These are phyloP conservation scores for Colletotrichum tofieldiae DNA, from an alignment of 2,329 filamentous ascomycete species.

Conservation along the genomic window DNA sequence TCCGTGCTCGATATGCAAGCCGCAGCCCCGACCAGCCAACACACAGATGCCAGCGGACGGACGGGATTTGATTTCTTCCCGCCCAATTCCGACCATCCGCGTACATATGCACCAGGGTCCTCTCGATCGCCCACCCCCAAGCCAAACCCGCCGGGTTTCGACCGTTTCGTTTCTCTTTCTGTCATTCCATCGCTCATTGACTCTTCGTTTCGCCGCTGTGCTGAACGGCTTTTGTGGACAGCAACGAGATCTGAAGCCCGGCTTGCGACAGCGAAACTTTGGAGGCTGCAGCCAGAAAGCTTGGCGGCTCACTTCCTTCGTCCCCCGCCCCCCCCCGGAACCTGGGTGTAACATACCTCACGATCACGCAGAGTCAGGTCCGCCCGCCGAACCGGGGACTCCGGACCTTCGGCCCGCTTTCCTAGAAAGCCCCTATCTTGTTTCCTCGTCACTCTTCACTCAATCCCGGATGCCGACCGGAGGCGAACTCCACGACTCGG, in stretches of 20 bases:
- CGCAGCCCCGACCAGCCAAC: background rate
- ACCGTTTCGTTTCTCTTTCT: background rate
- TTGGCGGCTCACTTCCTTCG: background rate
- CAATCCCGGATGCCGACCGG: constrained; percentile 40
- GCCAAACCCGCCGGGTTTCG: constrained; percentile 36
- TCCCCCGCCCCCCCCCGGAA: background rate
- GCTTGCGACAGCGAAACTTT: background rate
- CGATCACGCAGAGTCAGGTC: constrained; percentile 6
- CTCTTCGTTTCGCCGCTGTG: background rate
- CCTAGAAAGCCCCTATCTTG: background rate
- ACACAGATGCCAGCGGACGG: background rate
- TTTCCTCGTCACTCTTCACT: too few relatives aligned
- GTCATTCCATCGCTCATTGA: constrained; percentile 9
- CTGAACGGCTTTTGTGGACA: constrained; percentile 4
- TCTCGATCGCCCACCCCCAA: constrained; percentile 5
- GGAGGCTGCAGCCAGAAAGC: constrained; percentile 8
- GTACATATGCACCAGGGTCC: constrained; percentile 28
- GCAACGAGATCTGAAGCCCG: constrained; percentile 23
- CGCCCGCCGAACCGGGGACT: background rate
- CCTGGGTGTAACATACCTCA: constrained; percentile 11
- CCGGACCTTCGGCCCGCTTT: constrained; percentile 16
- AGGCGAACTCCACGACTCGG: constrained; percentile 22
- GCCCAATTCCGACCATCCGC: constrained; percentile 13
- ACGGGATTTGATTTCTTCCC: background rate
- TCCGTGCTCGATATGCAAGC: background rate